These are phyloP conservation scores for Pseudopithomyces maydicus DNA, from an alignment of 2,329 filamentous ascomycete genomes.

Conservation along the genomic window DNA sequence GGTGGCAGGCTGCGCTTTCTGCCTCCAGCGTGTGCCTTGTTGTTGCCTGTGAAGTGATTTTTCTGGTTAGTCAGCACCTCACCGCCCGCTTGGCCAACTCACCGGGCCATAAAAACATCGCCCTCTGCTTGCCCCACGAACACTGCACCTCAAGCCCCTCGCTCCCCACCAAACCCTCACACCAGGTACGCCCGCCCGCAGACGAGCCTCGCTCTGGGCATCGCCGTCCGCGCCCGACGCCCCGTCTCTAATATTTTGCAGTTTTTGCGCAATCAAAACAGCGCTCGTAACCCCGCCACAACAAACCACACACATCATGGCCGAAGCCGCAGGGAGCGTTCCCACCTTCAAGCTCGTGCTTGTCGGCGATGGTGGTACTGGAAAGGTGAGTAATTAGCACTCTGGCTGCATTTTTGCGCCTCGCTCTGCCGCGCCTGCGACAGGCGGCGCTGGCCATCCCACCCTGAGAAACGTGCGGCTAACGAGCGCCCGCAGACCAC, in stretches of 20 bases:
- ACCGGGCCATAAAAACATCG: conserved; percentile 39
- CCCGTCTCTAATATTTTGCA: conserved; percentile 25
- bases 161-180: conserved; percentile 32
- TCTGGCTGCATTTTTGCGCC: conserved; percentile 11
- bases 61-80: conserved; percentile 20
- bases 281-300: conserved; percentile 38
- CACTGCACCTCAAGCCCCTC: conserved; percentile 28
- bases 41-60: conserved; percentile 16
- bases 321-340: conserved; percentile 55
- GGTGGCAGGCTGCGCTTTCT: conserved; percentile 4
- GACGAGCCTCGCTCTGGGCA: not conserved
- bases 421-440: not conserved
- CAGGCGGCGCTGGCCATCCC: not conserved
- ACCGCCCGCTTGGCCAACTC: conserved; percentile 31
- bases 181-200: conserved; percentile 29
- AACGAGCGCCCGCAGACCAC: conserved; percentile 72
- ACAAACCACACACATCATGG: conserved; percentile 58
- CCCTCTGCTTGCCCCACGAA: conserved; percentile 41
- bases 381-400: conserved; percentile 76
- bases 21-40: conserved; percentile 24
- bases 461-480: conserved; percentile 19
- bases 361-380: conserved; percentile 98
- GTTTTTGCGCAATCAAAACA: conserved; percentile 34
- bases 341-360: conserved; percentile 99
- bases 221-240: conserved; percentile 11